Percentiles rank a stretch among this genome's conserved stretches.
phyloP scores from a whole-genome alignment of 495 filamentous ascomycete genomes.

The Friedmanniomyces endolithicus region DNA sequence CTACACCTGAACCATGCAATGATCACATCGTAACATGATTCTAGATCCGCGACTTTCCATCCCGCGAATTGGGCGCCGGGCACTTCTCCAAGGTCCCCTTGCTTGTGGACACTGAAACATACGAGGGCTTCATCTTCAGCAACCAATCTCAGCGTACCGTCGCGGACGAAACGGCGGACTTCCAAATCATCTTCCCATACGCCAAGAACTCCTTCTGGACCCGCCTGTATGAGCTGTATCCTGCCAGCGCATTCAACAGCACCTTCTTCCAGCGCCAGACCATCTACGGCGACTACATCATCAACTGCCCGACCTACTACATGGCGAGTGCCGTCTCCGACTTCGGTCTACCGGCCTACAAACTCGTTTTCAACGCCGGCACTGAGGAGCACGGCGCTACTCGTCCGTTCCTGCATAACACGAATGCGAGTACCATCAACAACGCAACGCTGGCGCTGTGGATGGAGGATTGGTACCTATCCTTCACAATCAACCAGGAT shows the following conservation, averaged over 20 bases:
- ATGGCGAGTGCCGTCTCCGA: conserved; percentile 20
- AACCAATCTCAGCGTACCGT: not conserved
- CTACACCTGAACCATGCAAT: not conserved
- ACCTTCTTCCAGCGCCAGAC: conserved; percentile 18
- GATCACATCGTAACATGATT: too few species aligned
- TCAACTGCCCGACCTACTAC: conserved; percentile 22
- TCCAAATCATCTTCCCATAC: conserved; percentile 14
- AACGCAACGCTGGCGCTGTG: conserved; percentile 46
- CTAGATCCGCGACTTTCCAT: conserved; percentile 19
- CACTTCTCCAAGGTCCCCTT: conserved; percentile 23
- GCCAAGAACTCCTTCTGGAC: conserved; percentile 18
- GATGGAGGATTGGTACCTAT: conserved; percentile 48
- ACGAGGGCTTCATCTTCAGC: conserved; percentile 17
- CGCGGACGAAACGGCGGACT: conserved; percentile 7
- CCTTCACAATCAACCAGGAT: conserved; percentile 33
- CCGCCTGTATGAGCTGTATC: conserved; percentile 20
- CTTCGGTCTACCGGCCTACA: conserved; percentile 14
- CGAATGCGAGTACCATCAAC: conserved; percentile 5
- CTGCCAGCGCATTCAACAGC: conserved; percentile 11
- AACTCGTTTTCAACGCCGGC: conserved; percentile 20
- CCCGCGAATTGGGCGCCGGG: conserved; percentile 19
- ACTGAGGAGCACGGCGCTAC: conserved; percentile 15
- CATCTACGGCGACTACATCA: conserved; percentile 24
- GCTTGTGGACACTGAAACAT: conserved; percentile 14
- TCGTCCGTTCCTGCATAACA: conserved; percentile 1